Evolutionary conservation across 441 rosid species (phyloP).

Genomic region (Populus trichocarpa): DNA sequence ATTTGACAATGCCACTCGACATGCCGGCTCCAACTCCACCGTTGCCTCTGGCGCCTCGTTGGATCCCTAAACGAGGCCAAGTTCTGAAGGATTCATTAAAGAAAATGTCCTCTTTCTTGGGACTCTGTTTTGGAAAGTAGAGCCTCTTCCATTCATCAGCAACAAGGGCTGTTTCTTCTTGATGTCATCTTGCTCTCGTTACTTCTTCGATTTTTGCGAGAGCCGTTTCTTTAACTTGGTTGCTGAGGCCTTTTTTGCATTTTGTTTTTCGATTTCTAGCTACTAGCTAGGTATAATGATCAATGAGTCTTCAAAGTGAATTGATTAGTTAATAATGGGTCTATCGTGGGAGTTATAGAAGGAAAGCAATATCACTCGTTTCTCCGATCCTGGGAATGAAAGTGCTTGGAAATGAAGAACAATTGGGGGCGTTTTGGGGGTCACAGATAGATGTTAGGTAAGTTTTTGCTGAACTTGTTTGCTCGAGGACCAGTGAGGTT

Average conservation of each 20-base stretch:
- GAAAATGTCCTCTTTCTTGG: slow-evolving; percentile 3
- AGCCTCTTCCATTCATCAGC: not conserved
- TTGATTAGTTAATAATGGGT: too few relatives aligned
- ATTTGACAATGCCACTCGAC: not conserved
- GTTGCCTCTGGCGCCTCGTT: slow-evolving; percentile 21
- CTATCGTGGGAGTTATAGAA: too few relatives aligned
- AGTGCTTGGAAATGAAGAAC: too few relatives aligned
- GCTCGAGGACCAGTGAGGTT: too few relatives aligned
- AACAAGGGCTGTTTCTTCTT: not conserved
- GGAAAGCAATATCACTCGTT: too few relatives aligned
- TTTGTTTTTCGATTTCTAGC: not conserved
- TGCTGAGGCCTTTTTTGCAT: not conserved
- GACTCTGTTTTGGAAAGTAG: slow-evolving; percentile 23
- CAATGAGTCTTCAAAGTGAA: too few relatives aligned
- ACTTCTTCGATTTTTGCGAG: not conserved
- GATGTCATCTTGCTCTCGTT: not conserved
- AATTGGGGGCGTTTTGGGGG: too few relatives aligned
- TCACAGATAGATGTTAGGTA: too few relatives aligned
- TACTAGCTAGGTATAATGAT: not conserved
- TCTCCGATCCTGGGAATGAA: too few relatives aligned
- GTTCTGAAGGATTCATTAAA: slow-evolving; percentile 38
- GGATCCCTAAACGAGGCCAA: slow-evolving; percentile 49
- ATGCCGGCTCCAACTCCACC: not conserved
- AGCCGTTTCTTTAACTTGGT: not conserved
- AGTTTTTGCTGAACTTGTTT: too few relatives aligned